Base-by-base conservation (phyloP, 202 grass and related monocot species). In the Digitaria exilis region DNA sequence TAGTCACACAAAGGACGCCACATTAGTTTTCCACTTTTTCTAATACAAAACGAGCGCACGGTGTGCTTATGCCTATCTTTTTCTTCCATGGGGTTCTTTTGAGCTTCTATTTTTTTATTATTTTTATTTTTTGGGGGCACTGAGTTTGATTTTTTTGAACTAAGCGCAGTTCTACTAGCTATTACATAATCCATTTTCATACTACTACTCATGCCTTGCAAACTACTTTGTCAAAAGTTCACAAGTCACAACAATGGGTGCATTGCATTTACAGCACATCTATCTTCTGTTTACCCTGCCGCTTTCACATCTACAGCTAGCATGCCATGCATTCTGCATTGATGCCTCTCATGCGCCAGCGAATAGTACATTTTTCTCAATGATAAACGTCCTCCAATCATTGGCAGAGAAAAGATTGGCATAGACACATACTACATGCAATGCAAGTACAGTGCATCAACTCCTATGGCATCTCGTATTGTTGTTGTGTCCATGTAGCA, bases 371-470 rank as follows among this genome's bases (percentile, higher is more conserved):
- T 55, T 66, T 71, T 31, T 42, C 9, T 15, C 54, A 71, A 51
- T 61, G 29, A 69, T 79, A 28, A 29, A 31, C 37, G 4, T 52
- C 26, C 67, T 49, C 75, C 75, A 84, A 78, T 89, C 78, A 89
- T 85, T 89, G 65, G 55, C 43, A 37, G 77, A 78, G 71, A 77
- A 76, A 81, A 85, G 32, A 75, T 77, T 77, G 87, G 49, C 72
- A 71, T 46, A 71, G 65, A 28, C 63, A 31, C 37, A 39, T 39
- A 7, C 37, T 48, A 50, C 25, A 30, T 19, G 51, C 24, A 31
- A 12, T 51, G 6, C 48, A 28, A 65, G 69, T 46, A 58, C 52
- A 66, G 13, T 48, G 46, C 49, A 71, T 44, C 16, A 73, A 64
- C 74, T 65, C 46, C 50, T 31, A 41, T 46, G 55, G 9, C 63